Evolutionary conservation across 768 basidiomycete species (phyloP), one percentile per base, ranked within the genome.

Genomic region (Fibroporia radiculosa): DNA sequence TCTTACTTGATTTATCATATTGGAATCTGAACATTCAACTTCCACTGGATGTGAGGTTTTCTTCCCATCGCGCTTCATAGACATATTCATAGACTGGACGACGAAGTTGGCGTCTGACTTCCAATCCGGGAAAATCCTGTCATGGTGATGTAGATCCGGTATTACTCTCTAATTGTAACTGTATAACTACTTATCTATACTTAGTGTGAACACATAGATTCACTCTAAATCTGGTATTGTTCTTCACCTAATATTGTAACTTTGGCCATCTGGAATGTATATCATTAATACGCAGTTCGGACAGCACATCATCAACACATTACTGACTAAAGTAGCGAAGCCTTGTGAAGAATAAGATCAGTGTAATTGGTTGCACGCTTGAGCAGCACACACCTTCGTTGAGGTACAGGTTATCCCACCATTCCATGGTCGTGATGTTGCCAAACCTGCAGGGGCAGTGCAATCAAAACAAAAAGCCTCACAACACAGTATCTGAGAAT

Each of bases 1-100:
- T 46, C 53, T 37, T 36, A 80, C 80, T 69, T 84, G 83, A 56
- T 84, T 84, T 55, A 92, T 85, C 54, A 84, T 75, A 57, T 86
- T 84, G 6, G 88, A 84, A 59, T 93, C 89, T 0, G 85, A 85
- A 58, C 87, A 90, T 11, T 85, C 82, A n/a, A 95, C 89, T 61
- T 97, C 90, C 53, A 98, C 85, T 0, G 95, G 88, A 61, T 98
- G 95, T 10, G 88, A 91, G 18, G 89, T 91, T 5, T 80, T 66
- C 57, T 92, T 88, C 3, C 90, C 77, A 56, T 98, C 95, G 41
- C 96, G 74, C 26, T 68, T 65, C n/a, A 97, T 73, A 6, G 93
- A 93, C 13, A 71, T 67, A 47, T 77, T 77, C 36, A 95, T 70
- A 59, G 92, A 80, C 6, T 69, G 66, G 18, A 77, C 78, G 50